Base-by-base conservation (phyloP, 2,329 filamentous ascomycete genomes). In the Elsinoe australis region DNA sequence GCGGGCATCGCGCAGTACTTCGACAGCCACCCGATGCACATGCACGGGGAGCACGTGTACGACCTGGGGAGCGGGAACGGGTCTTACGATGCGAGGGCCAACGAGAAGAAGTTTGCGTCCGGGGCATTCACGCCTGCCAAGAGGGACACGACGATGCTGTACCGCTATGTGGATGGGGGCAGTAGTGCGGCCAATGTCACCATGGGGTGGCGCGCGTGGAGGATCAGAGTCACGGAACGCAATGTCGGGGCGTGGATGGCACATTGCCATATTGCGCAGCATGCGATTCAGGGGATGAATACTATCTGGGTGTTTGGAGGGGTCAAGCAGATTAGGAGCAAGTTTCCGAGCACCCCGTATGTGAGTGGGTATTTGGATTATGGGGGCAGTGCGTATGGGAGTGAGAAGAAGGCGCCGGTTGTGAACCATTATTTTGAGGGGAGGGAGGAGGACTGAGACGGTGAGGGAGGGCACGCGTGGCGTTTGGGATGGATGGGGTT, bases 181-280 rank as follows among this genome's bases (percentile, higher is more conserved):
- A 62, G 69, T 3, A 58, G 65, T 15, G 5, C 8, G 32, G 34
- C 45, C 32, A 36, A 38, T 31, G 15, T 19, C 4, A 68, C 67
- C 1, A 65, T 69, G 0, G 77, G 79, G 0, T 83, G 79, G 79
- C 65, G 79, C 15, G 78, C 70, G 0, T 82, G 78, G 79, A 66
- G 79, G 7, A 61, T 81, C 1, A 65, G 75, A 3, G 71, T 80
- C 0, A 65, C 62, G 6, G 21, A 48, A 33, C 9, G 19, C 10
- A 62, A 72, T 49, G 60, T 72, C 0, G 78, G 78, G 0, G 75
- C 75, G 2, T 81, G 76, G 76, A 75, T 80, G 74, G 65, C 80
- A 53, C 78, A 81, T 58, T 81, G 78, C 53, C 78, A 81, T 58
- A 71, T 75, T 12, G 53, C 75, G 42, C 71, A 73, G 47, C 78